Base-by-base conservation (phyloP, 768 basidiomycete species). In the Mycena metata region DNA sequence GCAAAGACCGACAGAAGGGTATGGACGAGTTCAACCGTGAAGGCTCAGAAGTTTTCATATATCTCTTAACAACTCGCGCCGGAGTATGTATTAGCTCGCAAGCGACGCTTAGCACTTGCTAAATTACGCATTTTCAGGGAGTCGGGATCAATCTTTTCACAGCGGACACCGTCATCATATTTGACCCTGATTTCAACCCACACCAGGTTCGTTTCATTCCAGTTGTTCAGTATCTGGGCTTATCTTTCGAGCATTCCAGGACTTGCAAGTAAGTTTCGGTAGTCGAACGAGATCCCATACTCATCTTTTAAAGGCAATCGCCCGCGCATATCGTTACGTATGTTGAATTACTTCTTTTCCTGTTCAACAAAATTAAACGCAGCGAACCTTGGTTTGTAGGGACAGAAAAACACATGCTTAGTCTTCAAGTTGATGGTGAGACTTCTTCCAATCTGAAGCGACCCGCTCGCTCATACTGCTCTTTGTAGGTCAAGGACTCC, bases 151-250 rank as follows among this genome's bases (percentile, higher is more conserved):
- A 98, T 77, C 87, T 95, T 35, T 87, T 82, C 69, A 93, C 90
- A 10, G 96, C 97, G 21, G 97, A 98, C 77, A 97, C 96, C 0
- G 96, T 96, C 33, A 92, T 96, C 49, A 91, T 96, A 61, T 94
- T 91, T 73, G 97, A 99, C 76, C 96, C 96, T 0, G 98, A 99
- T 81, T 99, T 96, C 79, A 99, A 99, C 75, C 97, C 97, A n/a
- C 96, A 98, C 80, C 93, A 93, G 85, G 92, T 91, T 52, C 30
- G 86, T 78, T 17, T 43, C 54, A n/a, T 5, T 43, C 35, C 56
- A 42, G 35, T 45, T 30, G 45, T 57, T 60, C 21, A 24, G 17
- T 45, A 23, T 60, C 21, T 49, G 16, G 10, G 47, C 59, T 47
- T 21, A 59, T 11, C 21, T 30, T 26, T 30, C 61, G n/a, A 30